Base-by-base conservation (phyloP, 225 moss, liverwort and hornwort species). In the Bryoerythrophyllum caledonicum region DNA sequence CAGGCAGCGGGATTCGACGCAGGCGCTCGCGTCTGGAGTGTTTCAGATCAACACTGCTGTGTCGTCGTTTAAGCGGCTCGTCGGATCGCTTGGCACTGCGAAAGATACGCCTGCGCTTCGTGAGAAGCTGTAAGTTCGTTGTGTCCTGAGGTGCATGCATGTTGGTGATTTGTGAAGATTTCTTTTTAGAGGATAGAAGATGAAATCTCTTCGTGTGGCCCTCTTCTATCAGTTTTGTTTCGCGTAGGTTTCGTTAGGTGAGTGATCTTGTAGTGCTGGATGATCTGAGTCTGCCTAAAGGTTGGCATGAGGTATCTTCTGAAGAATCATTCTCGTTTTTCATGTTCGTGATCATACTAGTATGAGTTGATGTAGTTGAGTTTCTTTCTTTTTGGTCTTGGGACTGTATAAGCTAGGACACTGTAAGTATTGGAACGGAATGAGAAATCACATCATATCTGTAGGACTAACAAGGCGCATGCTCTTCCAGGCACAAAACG, bases 1-100 rank as follows among this genome's bases (percentile, higher is more conserved):
- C 61, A 89, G 89, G 86, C 91, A 85, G 60, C 90, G 88, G 68
- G 97, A 97, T 83, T 86, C 94, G 28, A 85, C 92, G 25, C 94
- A 94, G 76, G 97, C 91, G 16, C 87, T 97, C 46, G 92, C 97
- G 62, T 83, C 93, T 20, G 97, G 97, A 62, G 93, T 94, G 74
- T 97, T 97, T 74, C 92, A 97, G 85, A 93, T 97, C 77, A 97
- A 94, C 78, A 97, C 97, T 20, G 87, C 91, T 67, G 90, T 97
- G 10, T 93, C 94, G 4, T 86, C 93, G 5, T 97, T 97, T 76
- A 97, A 97, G 88, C 94, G 97, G 30, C 86, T 94, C 64, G 87
- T 85, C 54, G 86, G 89, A 41, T 85, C 87, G 58, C 82, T 97
- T 44, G 97, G 97, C 65, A 97, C 97, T 46, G 85, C 97, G 10